Evolutionary conservation across 192 early-diverging fungal species (phyloP).

Genomic region (Lobosporangium transversale): DNA sequence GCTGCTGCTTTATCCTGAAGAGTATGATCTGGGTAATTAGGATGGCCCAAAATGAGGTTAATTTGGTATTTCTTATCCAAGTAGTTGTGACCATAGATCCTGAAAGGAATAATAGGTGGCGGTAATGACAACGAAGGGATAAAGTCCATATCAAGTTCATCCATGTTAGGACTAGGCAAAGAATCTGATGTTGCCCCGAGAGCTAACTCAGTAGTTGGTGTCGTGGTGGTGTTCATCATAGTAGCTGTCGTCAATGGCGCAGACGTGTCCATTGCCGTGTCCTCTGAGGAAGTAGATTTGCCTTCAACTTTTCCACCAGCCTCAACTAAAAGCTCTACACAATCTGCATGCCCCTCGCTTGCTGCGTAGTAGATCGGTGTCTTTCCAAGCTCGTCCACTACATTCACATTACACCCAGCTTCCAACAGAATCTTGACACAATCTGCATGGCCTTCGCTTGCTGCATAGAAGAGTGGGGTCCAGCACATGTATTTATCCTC

Average conservation of each 20-base stretch:
- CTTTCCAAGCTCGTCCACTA: constrained; percentile 86
- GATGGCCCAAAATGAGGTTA: constrained; percentile 75
- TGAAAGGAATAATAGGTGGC: constrained; percentile 97
- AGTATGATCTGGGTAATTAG: constrained; percentile 44
- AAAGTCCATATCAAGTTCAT: constrained; percentile 83
- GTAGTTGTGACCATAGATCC: constrained; percentile 98
- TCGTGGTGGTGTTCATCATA: constrained; percentile 23
- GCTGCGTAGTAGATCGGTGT: constrained; percentile 91
- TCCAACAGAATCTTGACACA: constrained; percentile 84
- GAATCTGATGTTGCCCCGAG: constrained; percentile 14
- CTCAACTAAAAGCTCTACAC: constrained; percentile 79
- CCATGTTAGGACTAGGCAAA: constrained; percentile 36
- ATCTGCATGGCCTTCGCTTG: constrained; percentile 87
- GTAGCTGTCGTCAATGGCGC: constrained; percentile 24
- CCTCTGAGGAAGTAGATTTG: constrained; percentile 13
- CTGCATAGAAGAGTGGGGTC: constrained; percentile 97
- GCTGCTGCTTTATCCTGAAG: constrained; percentile 15
- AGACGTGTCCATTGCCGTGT: constrained; percentile 28
- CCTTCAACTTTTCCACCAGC: constrained; percentile 61
- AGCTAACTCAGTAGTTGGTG: constrained; percentile 14
- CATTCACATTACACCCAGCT: constrained; percentile 76
- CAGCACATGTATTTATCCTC: constrained; percentile 93
- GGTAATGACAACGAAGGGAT: constrained; percentile 95
- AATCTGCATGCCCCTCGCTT: constrained; percentile 88
- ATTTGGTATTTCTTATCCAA: constrained; percentile 90